Conservation (phyloP, 352 stramenopile genomes). For the Blastocystis sp. region DNA sequence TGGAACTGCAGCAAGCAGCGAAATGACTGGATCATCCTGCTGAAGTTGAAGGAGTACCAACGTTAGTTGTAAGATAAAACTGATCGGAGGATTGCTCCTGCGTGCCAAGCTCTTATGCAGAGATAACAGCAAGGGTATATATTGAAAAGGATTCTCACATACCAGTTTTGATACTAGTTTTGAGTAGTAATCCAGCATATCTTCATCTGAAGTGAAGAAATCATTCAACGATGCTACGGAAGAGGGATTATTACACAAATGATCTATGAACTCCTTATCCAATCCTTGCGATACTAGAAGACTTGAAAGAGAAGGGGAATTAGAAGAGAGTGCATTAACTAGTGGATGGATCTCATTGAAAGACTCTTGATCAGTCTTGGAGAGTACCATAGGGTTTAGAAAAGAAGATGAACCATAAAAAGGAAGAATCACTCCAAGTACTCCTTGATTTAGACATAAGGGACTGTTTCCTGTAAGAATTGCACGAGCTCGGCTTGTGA, state of each 20-base stretch:
- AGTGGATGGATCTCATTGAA: not conserved
- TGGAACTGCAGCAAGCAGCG: not conserved
- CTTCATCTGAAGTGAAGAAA: not conserved
- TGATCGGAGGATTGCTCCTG: not conserved
- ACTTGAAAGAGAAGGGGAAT: not conserved
- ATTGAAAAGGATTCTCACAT: not conserved
- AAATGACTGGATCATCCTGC: not conserved
- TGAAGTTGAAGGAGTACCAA: not conserved
- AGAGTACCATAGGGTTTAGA: not conserved
- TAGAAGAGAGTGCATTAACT: not conserved
- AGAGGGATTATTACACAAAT: not conserved
- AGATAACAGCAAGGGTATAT: not conserved
- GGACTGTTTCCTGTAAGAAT: constrained; percentile 3
- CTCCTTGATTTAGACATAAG: not conserved
- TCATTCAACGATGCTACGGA: not conserved
- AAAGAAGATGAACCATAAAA: constrained; percentile 49
- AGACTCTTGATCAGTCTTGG: not conserved
- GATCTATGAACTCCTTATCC: not conserved
- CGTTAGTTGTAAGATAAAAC: not conserved
- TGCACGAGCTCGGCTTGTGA: not conserved
- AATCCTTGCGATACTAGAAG: not conserved
- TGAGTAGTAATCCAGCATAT: not conserved
- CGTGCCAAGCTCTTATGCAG: not conserved
- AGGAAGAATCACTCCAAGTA: not conserved
- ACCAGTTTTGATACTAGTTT: not conserved